phyloP scores from a whole-genome alignment of 768 basidiomycete species.

The Agrocybe pediades region DNA sequence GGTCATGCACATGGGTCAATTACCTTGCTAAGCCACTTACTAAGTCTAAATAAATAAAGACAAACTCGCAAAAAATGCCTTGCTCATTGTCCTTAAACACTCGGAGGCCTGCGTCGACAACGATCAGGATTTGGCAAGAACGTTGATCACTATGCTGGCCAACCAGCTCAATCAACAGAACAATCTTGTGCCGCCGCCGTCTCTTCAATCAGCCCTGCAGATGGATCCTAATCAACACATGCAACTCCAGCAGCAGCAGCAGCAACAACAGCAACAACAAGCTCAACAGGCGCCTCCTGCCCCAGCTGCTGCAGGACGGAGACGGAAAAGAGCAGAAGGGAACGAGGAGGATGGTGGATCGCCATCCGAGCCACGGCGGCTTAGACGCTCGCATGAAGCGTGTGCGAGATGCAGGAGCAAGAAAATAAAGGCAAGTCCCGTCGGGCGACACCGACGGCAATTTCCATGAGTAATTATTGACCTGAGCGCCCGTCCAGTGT shows the following conservation, averaged over 20 bases:
- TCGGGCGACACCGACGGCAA: constrained; percentile 82
- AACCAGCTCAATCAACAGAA: constrained; percentile 32
- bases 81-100: constrained; percentile 27
- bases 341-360: constrained; percentile 55
- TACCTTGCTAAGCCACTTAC: constrained; percentile 28
- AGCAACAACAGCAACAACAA: constrained; percentile 30
- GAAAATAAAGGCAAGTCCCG: constrained; percentile 89
- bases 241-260: constrained; percentile 46
- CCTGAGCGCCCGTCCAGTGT: constrained; percentile 56
- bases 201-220: constrained; percentile 63
- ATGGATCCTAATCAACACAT: constrained; percentile 67
- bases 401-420: constrained; percentile 93
- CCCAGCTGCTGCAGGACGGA: constrained; percentile 49
- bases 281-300: constrained; percentile 36
- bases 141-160: constrained; percentile 35
- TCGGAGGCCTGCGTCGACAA: constrained; percentile 17
- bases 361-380: constrained; percentile 73
- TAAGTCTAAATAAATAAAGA: constrained; percentile 25
- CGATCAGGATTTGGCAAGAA: constrained; percentile 25
- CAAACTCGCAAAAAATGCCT: constrained; percentile 19
- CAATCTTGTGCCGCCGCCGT: constrained; percentile 38
- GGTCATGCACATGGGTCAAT: constrained; percentile 13
- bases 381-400: constrained; percentile 88
- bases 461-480: constrained; percentile 56
- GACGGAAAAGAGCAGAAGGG: constrained; percentile 58